A percentile compares a stretch with the other conserved stretches of the same genome.
Conservation (phyloP, 2,329 filamentous ascomycete species). For the Sarocladium oryzae region DNA sequence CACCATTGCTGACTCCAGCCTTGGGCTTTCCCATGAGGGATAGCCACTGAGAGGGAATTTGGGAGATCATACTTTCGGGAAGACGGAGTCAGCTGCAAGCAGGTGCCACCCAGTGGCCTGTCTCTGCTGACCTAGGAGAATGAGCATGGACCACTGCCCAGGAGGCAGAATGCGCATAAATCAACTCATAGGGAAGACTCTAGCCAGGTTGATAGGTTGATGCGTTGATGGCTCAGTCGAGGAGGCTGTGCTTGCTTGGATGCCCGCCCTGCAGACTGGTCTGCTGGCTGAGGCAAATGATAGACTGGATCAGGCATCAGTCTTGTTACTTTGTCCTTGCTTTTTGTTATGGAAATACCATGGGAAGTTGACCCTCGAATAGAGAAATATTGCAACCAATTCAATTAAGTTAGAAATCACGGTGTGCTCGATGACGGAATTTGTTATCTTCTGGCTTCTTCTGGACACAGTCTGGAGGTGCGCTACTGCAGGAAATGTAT, state of each 20-base stretch:
- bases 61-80: neutral
- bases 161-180: neutral
- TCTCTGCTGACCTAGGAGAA: neutral
- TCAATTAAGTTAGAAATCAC: too few species aligned
- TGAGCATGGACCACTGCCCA: neutral
- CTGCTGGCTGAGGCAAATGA: neutral
- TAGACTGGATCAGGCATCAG: constrained; percentile 2
- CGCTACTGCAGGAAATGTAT: too few species aligned
- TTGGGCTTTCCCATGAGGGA: too few species aligned
- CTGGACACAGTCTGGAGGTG: too few species aligned
- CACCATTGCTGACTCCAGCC: too few species aligned
- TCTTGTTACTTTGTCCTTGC: neutral
- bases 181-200: neutral
- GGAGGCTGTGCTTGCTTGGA: neutral
- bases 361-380: neutral
- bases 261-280: neutral
- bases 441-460: too few species aligned
- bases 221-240: too few species aligned
- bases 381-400: too few species aligned
- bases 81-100: neutral
- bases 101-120: neutral
- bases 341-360: neutral
- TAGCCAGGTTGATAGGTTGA: neutral
- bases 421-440: too few species aligned
- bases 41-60: too few species aligned